Percentiles rank a stretch among this genome's conserved stretches.
Conservation (phyloP, 805 yeast species). For the Metschnikowia amazonensis region DNA sequence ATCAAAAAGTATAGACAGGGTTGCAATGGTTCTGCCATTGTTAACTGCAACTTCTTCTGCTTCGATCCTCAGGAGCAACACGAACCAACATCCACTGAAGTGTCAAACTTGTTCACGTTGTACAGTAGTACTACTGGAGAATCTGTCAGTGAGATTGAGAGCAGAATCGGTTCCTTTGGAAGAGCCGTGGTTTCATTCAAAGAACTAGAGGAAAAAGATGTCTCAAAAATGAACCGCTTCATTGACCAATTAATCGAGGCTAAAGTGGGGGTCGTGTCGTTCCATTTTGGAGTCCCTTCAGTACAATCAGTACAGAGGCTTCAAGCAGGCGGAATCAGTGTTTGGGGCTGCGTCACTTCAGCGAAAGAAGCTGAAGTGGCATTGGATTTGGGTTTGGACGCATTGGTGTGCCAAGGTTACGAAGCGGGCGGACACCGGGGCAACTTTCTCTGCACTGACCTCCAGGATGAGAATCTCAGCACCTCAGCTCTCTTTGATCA, state of each 20-base stretch:
- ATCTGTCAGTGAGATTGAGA: not conserved
- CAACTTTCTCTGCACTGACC: constrained; percentile 29
- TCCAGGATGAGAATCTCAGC: constrained; percentile 31
- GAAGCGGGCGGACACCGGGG: constrained; percentile 71
- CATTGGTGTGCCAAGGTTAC: constrained; percentile 51
- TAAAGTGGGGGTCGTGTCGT: constrained; percentile 46
- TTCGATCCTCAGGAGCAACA: constrained; percentile 27
- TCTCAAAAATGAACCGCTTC: constrained; percentile 14
- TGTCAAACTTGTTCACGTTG: constrained; percentile 23
- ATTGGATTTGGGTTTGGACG: constrained; percentile 39
- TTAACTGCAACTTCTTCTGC: constrained; percentile 48
- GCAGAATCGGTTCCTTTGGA: constrained; percentile 8
- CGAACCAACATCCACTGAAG: constrained; percentile 17
- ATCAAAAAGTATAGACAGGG: constrained; percentile 16
- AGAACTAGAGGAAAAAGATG: constrained; percentile 24
- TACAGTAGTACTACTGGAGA: constrained; percentile 10
- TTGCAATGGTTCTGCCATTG: constrained; percentile 17
- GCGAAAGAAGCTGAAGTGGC: constrained; percentile 38
- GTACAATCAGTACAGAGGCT: constrained; percentile 27
- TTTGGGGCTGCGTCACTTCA: constrained; percentile 48
- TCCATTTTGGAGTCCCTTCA: constrained; percentile 51
- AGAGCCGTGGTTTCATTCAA: constrained; percentile 28
- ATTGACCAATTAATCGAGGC: constrained; percentile 15
- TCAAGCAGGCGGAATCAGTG: constrained; percentile 35
- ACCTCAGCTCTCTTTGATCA: constrained; percentile 30